A percentile compares a stretch with the other conserved stretches of the same genome.
These are phyloP conservation scores for Hawksworthiomyces lignivorus DNA, from an alignment of 2,329 filamentous ascomycete species.

Conservation along the genomic window DNA sequence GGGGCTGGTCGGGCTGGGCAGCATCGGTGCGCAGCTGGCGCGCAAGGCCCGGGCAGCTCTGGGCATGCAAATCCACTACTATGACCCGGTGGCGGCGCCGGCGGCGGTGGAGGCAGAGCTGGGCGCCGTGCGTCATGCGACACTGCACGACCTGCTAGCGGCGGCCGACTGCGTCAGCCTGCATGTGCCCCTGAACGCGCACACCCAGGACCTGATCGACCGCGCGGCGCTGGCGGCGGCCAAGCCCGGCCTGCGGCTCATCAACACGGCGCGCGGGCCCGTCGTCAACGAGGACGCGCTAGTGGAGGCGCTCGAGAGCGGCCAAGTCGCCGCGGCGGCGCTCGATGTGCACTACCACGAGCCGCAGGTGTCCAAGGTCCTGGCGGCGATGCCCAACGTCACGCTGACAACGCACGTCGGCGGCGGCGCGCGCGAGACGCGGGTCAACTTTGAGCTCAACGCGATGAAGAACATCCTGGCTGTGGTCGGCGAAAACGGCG, in stretches of 20 bases:
- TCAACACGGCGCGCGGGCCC: constrained; percentile 47
- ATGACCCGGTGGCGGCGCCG: constrained; percentile 35
- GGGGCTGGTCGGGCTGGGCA: constrained; percentile 52
- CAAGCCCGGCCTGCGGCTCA: constrained; percentile 40
- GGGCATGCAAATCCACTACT: constrained; percentile 50
- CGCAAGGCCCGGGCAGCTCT: constrained; percentile 43
- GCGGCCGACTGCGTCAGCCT: constrained; percentile 41
- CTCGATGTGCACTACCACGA: constrained; percentile 46
- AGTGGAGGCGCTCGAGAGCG: constrained; percentile 36
- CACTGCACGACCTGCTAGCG: constrained; percentile 37
- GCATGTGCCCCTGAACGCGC: constrained; percentile 33
- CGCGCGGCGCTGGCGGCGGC: constrained; percentile 32
- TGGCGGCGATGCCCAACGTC: constrained; percentile 24
- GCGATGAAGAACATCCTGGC: constrained; percentile 19
- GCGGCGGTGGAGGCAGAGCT: constrained; percentile 27
- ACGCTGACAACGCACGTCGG: constrained; percentile 46
- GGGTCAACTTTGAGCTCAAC: constrained; percentile 2
- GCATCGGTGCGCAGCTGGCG: constrained; percentile 44
- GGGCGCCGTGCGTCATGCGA: constrained; percentile 6
- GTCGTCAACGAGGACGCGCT: constrained; percentile 42
- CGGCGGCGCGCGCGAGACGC: constrained; percentile 36
- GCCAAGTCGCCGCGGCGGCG: constrained; percentile 35
- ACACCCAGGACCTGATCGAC: constrained; percentile 35
- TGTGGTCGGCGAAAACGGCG: no score
- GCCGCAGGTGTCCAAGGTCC: constrained; percentile 27